Conservation (phyloP, 164 flowering plant genomes). For the Tinospora cordifolia region DNA sequence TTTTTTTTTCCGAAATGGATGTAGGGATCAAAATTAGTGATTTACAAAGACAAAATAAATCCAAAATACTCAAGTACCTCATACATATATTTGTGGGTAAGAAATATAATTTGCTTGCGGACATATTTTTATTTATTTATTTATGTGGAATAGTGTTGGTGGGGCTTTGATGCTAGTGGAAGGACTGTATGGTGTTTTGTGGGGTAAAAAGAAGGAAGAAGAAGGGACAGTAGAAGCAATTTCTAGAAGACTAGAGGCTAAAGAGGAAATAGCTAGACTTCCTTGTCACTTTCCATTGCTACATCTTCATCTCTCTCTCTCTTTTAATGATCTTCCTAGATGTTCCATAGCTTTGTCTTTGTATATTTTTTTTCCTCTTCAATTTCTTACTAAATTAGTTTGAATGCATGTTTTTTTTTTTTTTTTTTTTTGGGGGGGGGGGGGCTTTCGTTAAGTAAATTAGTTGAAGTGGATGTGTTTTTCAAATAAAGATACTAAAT, state of each 20-base stretch:
- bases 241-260: slow-evolving; percentile 13
- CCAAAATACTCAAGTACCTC: background rate
- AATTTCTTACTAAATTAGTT: too few relatives aligned
- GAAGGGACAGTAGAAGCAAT: slow-evolving; percentile 4
- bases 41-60: too few relatives aligned
- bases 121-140: background rate
- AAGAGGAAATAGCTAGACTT: slow-evolving; percentile 13
- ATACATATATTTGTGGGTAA: too few relatives aligned
- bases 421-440: too few relatives aligned
- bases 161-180: slow-evolving; percentile 37
- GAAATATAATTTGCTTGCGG: too few relatives aligned
- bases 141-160: slow-evolving; percentile 29
- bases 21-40: too few relatives aligned
- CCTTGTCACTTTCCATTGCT: background rate
- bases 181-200: slow-evolving; percentile 37
- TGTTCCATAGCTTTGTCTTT: background rate
- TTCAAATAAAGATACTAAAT: too few relatives aligned
- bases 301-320: background rate
- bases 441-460: background rate
- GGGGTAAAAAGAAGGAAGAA: slow-evolving; percentile 41
- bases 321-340: background rate
- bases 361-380: background rate
- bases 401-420: too few relatives aligned
- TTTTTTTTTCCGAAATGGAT: too few relatives aligned
- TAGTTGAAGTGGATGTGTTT: background rate